Conservation (phyloP, 371 early-diverging fungal genomes). For the Mortierella sp. region DNA sequence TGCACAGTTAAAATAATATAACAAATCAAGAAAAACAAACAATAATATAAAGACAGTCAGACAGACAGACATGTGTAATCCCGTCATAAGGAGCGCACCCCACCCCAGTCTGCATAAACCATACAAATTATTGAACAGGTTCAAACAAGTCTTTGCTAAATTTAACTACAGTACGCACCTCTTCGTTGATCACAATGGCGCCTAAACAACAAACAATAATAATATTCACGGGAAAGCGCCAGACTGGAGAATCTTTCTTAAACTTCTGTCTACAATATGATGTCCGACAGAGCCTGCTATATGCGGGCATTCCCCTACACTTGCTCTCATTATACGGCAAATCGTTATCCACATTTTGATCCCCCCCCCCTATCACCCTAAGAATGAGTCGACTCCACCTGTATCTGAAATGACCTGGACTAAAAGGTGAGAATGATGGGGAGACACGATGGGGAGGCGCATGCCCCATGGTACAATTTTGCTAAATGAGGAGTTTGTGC, state of each 20-base stretch:
- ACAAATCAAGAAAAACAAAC: background rate
- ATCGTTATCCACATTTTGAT: no score
- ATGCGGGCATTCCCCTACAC: no score
- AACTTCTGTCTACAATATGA: background rate
- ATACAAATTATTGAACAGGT: background rate
- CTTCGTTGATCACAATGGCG: no score
- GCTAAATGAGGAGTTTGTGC: slow-evolving; percentile 1
- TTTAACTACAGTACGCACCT: background rate
- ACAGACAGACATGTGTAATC: slow-evolving; percentile 11
- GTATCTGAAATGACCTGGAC: background rate
- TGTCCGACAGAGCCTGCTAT: no score
- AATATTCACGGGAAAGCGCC: background rate
- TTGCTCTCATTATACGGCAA: no score
- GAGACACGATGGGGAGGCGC: slow-evolving; percentile 3
- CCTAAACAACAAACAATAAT: background rate
- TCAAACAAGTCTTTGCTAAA: background rate
- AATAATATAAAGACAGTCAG: background rate
- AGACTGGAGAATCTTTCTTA: background rate
- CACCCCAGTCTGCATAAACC: background rate
- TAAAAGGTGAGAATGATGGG: background rate
- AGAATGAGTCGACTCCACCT: background rate
- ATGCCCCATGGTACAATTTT: slow-evolving; percentile 2
- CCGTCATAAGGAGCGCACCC: background rate
- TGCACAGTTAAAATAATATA: slow-evolving; percentile 4
- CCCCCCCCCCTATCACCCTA: no score